phyloP scores from a whole-genome alignment of 306 rosid species.

The Begonia fuchsioides region DNA sequence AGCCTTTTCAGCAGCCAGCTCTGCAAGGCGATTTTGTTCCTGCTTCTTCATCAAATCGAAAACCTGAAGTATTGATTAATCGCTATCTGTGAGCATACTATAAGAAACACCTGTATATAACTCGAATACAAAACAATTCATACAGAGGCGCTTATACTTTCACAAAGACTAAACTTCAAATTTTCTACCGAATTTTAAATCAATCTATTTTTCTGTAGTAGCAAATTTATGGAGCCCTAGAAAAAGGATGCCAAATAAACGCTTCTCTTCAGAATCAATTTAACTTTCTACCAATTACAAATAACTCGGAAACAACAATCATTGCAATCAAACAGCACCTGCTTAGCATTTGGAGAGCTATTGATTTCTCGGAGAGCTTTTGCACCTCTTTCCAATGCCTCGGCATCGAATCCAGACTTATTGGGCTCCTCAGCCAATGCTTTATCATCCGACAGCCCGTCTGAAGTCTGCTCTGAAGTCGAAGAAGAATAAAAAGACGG shows the following conservation, averaged over 20 bases:
- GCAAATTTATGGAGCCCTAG: too few species aligned
- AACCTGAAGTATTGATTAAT: conserved; percentile 34
- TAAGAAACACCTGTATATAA: too few species aligned
- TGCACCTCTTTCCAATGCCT: conserved; percentile 76
- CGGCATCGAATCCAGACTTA: conserved; percentile 76
- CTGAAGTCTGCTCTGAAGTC: conserved; percentile 22
- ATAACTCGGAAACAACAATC: not conserved
- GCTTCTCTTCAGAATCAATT: too few species aligned
- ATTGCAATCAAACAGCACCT: conserved; percentile 22
- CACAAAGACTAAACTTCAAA: too few species aligned
- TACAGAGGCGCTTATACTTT: too few species aligned
- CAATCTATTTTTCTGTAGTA: too few species aligned
- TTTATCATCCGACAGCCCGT: conserved; percentile 31
- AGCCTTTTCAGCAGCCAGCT: conserved; percentile 66
- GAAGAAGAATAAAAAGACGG: conserved; percentile 28
- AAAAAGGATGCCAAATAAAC: too few species aligned
- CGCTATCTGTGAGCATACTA: not conserved
- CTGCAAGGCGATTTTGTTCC: conserved; percentile 68
- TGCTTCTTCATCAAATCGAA: conserved; percentile 68
- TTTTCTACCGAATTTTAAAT: too few species aligned
- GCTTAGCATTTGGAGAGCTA: conserved; percentile 39
- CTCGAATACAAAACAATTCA: too few species aligned
- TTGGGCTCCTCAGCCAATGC: conserved; percentile 39
- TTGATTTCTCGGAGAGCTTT: conserved; percentile 83
- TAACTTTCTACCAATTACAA: too few species aligned